These are phyloP conservation scores for Cordia subcordata DNA, from an alignment of 257 asterid genomes.

Conservation along the genomic window DNA sequence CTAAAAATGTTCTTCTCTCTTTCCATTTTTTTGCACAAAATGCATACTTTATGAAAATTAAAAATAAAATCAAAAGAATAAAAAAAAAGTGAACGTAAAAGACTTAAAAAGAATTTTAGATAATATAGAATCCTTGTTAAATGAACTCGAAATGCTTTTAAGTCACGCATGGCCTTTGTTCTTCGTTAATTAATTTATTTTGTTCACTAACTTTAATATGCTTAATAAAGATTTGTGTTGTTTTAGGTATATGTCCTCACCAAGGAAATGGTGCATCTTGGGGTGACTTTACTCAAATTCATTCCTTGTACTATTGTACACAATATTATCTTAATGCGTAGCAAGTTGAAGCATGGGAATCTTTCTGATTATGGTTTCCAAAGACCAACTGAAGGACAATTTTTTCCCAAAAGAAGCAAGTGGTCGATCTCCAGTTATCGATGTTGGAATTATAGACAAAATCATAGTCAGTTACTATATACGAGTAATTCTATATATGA, in stretches of 20 bases:
- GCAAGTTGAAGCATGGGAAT: slow-evolving; percentile 23
- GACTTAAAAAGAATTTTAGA: too few relatives aligned
- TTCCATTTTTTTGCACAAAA: too few relatives aligned
- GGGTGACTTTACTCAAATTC: slow-evolving; percentile 30
- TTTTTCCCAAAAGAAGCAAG: slow-evolving; percentile 20
- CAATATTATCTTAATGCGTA: slow-evolving; percentile 7
- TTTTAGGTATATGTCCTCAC: slow-evolving; percentile 43
- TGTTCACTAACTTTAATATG: background rate
- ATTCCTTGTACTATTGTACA: slow-evolving; percentile 28
- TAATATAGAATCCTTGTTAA: too few relatives aligned
- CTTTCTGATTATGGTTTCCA: slow-evolving; percentile 32
- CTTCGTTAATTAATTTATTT: background rate
- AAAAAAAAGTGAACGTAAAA: too few relatives aligned
- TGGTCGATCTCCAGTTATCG: slow-evolving; percentile 54
- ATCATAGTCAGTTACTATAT: slow-evolving; percentile 26
- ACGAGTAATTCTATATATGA: too few relatives aligned
- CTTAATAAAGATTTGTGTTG: background rate
- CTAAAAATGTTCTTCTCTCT: slow-evolving; percentile 23
- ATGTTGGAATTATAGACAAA: slow-evolving; percentile 46
- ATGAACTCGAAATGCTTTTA: too few relatives aligned
- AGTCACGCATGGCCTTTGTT: too few relatives aligned
- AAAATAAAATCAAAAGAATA: too few relatives aligned
- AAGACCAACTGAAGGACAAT: slow-evolving; percentile 49
- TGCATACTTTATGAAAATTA: too few relatives aligned
- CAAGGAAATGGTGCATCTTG: slow-evolving; percentile 30